Percentiles rank a stretch among this genome's conserved stretches.
Evolutionary conservation across 192 early-diverging fungal species (phyloP).

Genomic region (Coemansia sp.): DNA sequence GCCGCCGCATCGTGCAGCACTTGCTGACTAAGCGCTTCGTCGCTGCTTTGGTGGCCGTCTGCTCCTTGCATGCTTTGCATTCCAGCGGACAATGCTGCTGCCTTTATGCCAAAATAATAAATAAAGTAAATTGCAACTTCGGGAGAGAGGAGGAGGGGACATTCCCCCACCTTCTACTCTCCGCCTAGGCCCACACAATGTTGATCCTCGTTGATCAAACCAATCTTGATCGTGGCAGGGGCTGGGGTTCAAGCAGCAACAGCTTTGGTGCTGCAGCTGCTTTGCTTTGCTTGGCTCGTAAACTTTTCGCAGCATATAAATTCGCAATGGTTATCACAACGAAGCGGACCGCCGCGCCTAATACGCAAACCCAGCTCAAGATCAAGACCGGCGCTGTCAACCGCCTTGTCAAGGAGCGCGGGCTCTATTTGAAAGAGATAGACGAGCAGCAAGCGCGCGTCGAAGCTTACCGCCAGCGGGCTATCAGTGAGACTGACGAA

Average conservation of each 20-base stretch:
- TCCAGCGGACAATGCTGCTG: not conserved
- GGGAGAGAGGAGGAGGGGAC: not conserved
- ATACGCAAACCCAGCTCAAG: slow-evolving; percentile 19
- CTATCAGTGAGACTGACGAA: not conserved
- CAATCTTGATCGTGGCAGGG: not conserved
- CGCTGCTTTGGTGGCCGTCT: slow-evolving; percentile 22
- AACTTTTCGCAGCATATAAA: not conserved
- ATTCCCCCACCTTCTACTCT: not conserved
- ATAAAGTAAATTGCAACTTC: not conserved
- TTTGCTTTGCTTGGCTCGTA: not conserved
- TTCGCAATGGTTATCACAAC: not conserved
- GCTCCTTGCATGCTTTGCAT: slow-evolving; percentile 27
- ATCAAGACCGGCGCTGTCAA: slow-evolving; percentile 45
- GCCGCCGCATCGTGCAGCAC: slow-evolving; percentile 15
- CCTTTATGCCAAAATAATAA: not conserved
- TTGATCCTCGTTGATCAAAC: not conserved
- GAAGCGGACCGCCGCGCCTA: not conserved
- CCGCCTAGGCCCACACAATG: not conserved
- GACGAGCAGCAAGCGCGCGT: slow-evolving; percentile 25
- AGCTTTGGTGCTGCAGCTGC: not conserved
- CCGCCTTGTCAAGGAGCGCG: slow-evolving; percentile 40
- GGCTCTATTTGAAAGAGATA: slow-evolving; percentile 25
- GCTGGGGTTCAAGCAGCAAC: too few relatives aligned
- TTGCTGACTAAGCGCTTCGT: slow-evolving; percentile 17
- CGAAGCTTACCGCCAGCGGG: slow-evolving; percentile 8